These are phyloP conservation scores for Mycosphaerella sp. DNA, from an alignment of 2,329 filamentous ascomycete species.

Conservation along the genomic window DNA sequence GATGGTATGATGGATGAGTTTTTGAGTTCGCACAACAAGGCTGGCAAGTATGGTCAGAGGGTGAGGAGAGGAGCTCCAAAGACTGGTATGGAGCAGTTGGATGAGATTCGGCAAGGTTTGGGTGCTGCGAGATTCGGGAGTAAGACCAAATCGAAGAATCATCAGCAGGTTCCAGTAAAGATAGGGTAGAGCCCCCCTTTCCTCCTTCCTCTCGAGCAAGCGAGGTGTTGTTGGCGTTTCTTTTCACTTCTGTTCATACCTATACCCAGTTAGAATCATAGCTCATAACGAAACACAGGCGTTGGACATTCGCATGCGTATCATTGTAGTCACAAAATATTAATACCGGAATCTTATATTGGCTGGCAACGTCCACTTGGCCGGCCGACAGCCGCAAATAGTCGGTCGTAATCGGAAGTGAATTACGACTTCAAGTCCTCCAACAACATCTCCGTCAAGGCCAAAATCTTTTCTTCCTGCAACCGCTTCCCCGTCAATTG, in stretches of 20 bases:
- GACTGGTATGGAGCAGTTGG: slow-evolving; percentile 78
- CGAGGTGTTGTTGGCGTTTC: neutral
- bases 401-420: too few relatives aligned
- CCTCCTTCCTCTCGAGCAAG: neutral
- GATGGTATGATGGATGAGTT: slow-evolving; percentile 92
- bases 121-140: slow-evolving; percentile 12
- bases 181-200: neutral
- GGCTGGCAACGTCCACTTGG: slow-evolving; percentile 9
- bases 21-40: slow-evolving; percentile 64
- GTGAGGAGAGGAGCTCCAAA: slow-evolving; percentile 72
- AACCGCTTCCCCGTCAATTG: slow-evolving; percentile 32
- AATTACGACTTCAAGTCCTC: slow-evolving; percentile 16
- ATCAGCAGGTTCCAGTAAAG: slow-evolving; percentile 4
- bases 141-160: slow-evolving; percentile 4
- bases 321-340: slow-evolving; percentile 12
- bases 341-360: slow-evolving; percentile 19
- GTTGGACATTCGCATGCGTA: neutral
- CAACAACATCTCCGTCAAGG: slow-evolving; percentile 26
- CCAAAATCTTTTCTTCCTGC: slow-evolving; percentile 36
- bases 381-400: slow-evolving; percentile 33
- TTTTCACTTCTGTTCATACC: neutral
- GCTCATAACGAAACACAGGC: neutral
- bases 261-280: slow-evolving; percentile 7
- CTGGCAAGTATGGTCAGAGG: slow-evolving; percentile 57
- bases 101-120: slow-evolving; percentile 61